Conservation (phyloP, 768 basidiomycete species). For the Imleria badia region DNA sequence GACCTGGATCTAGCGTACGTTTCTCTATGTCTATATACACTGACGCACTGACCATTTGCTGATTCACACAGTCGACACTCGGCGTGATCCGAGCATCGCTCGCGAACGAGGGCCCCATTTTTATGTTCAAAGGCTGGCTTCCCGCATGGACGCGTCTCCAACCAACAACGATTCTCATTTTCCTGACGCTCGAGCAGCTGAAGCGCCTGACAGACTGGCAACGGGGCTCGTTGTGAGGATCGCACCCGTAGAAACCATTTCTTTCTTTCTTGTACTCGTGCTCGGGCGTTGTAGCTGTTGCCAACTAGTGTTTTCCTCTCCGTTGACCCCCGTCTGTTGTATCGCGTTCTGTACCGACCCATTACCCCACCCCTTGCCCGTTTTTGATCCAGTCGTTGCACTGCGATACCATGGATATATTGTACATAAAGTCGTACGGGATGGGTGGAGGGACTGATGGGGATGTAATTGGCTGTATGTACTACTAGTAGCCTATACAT, state of each 20-base stretch:
- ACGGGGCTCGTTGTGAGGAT: conserved; percentile 33
- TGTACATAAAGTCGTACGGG: neutral
- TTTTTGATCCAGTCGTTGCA: neutral
- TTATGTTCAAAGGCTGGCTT: conserved; percentile 93
- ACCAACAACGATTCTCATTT: conserved; percentile 86
- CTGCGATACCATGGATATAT: conserved; percentile 6
- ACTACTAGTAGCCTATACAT: neutral
- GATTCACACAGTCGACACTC: conserved; percentile 55
- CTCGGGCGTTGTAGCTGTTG: neutral
- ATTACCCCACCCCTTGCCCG: neutral
- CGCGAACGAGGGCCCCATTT: conserved; percentile 75
- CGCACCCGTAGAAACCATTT: neutral
- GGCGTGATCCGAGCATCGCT: conserved; percentile 67
- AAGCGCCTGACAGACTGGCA: conserved; percentile 70
- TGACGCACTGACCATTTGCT: neutral
- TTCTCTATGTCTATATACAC: conserved; percentile 12
- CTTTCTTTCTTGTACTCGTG: neutral
- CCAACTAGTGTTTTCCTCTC: too few relatives aligned
- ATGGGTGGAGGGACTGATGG: neutral
- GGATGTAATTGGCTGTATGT: neutral
- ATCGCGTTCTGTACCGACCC: too few relatives aligned
- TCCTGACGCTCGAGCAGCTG: conserved; percentile 79
- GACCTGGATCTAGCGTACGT: conserved; percentile 72
- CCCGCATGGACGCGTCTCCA: conserved; percentile 85
- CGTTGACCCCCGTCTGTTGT: neutral